Conservation (phyloP, 2,329 filamentous ascomycete genomes). For the Nemania bipapillata region DNA sequence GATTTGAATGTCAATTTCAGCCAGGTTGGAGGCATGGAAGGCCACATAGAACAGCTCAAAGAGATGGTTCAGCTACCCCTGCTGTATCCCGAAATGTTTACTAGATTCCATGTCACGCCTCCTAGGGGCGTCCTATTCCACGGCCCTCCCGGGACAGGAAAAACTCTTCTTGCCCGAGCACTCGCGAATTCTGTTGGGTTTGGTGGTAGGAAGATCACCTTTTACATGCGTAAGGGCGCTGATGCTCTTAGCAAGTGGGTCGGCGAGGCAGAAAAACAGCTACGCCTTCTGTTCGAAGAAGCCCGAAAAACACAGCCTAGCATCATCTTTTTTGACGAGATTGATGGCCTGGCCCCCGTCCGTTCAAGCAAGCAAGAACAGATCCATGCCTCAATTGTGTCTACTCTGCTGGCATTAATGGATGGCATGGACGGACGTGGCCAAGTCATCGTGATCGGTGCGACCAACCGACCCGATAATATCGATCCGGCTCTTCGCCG, state of each 20-base stretch:
- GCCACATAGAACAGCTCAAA: conserved; percentile 95
- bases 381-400: conserved; percentile 97
- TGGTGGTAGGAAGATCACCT: conserved; percentile 93
- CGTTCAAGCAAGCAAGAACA: conserved; percentile 98
- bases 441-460: conserved; percentile 97
- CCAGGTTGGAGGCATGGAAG: conserved; percentile 89
- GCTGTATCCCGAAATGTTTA: conserved; percentile 93
- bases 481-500: conserved; percentile 95
- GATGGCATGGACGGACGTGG: conserved; percentile 98
- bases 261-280: conserved; percentile 94
- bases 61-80: conserved; percentile 97
- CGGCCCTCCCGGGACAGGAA: conserved; percentile 95
- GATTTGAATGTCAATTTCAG: conserved; percentile 93
- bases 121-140: conserved; percentile 96
- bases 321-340: conserved; percentile 99
- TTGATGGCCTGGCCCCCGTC: conserved; percentile 94
- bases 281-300: conserved; percentile 93
- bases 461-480: conserved; percentile 96
- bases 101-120: conserved; percentile 89
- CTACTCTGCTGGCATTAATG: conserved; percentile 92
- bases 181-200: conserved; percentile 90
- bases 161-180: conserved; percentile 93
- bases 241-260: conserved; percentile 99
- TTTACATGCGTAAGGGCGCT: conserved; percentile 99
- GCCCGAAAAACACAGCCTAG: conserved; percentile 94